Conservation (phyloP, 2,329 filamentous ascomycete genomes). For the Penicillium griseofulvum region DNA sequence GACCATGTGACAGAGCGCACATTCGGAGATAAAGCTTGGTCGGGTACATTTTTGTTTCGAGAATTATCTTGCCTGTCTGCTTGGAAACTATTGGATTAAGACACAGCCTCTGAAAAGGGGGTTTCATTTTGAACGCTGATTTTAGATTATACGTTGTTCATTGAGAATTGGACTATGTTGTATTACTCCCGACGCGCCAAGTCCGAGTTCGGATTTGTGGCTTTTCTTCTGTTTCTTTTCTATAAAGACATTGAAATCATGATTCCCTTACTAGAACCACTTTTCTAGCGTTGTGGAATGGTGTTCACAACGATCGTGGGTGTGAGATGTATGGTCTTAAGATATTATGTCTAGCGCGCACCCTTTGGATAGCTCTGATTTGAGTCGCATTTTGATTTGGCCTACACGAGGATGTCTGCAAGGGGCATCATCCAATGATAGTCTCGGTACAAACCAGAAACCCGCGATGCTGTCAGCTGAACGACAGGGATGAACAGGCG, state of each 20-base stretch:
- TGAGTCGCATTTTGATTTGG: neutral
- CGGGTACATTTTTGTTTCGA: neutral
- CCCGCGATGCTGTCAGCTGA: neutral
- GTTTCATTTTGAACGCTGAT: neutral
- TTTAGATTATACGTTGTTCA: neutral
- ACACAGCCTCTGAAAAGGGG: neutral
- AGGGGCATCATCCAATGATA: neutral
- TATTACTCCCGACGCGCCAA: neutral
- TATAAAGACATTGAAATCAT: neutral
- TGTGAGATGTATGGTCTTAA: neutral
- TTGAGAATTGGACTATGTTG: neutral
- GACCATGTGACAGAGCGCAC: neutral
- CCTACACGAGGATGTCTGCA: neutral
- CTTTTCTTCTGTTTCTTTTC: neutral
- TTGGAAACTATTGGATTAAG: neutral
- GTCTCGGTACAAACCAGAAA: neutral
- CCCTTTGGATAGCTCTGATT: neutral
- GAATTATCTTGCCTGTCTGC: neutral
- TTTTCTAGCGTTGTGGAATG: fast-evolving
- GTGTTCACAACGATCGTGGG: neutral
- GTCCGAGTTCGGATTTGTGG: neutral
- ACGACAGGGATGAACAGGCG: neutral
- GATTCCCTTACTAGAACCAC: too few relatives aligned
- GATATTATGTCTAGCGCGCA: neutral
- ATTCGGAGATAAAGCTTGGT: neutral